Conservation (phyloP, 106 monocot species). For the Allium cepa region DNA sequence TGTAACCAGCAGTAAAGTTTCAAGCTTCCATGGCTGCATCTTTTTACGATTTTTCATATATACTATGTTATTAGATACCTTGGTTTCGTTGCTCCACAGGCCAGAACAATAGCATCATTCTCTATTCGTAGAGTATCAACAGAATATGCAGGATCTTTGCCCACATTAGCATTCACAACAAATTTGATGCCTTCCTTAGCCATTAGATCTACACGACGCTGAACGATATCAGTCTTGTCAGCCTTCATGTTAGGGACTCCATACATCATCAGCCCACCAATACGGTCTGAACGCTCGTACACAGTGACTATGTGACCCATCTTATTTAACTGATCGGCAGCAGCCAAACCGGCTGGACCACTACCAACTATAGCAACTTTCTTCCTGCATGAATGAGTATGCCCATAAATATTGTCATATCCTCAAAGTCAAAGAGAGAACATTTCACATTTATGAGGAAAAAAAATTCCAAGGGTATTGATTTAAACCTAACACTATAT, state of each 20-base stretch:
- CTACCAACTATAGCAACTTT: slow-evolving; percentile 85
- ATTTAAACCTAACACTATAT: no score
- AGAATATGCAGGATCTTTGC: slow-evolving; percentile 67
- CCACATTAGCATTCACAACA: slow-evolving; percentile 92
- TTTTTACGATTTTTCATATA: no score
- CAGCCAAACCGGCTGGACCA: slow-evolving; percentile 91
- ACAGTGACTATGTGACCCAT: slow-evolving; percentile 96
- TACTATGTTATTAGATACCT: slow-evolving; percentile 32
- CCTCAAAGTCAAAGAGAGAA: no score
- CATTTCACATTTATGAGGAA: no score
- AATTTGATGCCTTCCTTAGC: slow-evolving; percentile 83
- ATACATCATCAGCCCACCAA: slow-evolving; percentile 99
- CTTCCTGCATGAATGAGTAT: slow-evolving; percentile 47
- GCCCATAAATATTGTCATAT: background rate
- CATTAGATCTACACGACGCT: slow-evolving; percentile 94
- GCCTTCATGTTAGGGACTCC: slow-evolving; percentile 99
- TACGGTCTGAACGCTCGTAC: slow-evolving; percentile 88
- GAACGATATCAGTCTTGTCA: slow-evolving; percentile 82
- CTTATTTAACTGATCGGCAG: slow-evolving; percentile 96
- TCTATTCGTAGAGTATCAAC: slow-evolving; percentile 48
- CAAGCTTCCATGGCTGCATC: no score
- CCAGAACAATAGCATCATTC: slow-evolving; percentile 77
- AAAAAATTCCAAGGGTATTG: no score
- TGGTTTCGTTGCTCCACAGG: slow-evolving; percentile 93
- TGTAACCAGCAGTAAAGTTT: no score